phyloP scores from a whole-genome alignment of 495 filamentous ascomycete genomes.

The Penicillium tannophilum region DNA sequence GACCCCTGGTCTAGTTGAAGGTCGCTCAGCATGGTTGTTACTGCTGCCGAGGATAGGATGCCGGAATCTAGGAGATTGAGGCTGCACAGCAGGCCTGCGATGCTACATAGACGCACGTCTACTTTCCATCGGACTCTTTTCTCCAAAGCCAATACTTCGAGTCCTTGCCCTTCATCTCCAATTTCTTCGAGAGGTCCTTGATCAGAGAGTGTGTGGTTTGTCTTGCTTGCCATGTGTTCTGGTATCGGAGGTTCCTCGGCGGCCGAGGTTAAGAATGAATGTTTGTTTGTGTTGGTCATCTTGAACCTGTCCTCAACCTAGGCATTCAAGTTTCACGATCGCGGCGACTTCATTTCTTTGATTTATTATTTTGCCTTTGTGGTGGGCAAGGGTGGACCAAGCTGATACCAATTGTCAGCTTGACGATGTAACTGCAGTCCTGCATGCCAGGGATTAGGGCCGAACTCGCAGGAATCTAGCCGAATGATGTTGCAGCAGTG shows the following conservation, averaged over 20 bases:
- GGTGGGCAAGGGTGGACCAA: not conserved
- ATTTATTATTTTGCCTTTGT: not conserved
- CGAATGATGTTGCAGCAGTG: not conserved
- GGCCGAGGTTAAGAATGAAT: not conserved
- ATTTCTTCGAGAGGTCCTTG: not conserved
- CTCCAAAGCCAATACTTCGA: conserved; percentile 30
- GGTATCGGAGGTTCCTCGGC: not conserved
- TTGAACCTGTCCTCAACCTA: not conserved
- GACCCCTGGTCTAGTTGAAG: conserved; percentile 62
- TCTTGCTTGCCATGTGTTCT: not conserved
- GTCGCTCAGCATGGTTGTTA: conserved; percentile 72
- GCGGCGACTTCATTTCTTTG: not conserved
- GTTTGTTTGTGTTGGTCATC: not conserved
- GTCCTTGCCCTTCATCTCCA: not conserved
- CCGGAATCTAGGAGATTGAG: conserved; percentile 74
- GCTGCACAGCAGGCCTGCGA: conserved; percentile 72
- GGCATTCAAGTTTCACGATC: not conserved
- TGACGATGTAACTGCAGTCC: not conserved
- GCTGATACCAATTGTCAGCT: not conserved
- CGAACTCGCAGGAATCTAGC: conserved; percentile 3
- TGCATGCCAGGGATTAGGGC: not conserved
- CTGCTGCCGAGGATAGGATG: conserved; percentile 76
- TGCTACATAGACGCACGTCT: conserved; percentile 73
- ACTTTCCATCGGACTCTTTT: conserved; percentile 62
- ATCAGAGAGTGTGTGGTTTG: not conserved